A percentile compares a stretch with the other conserved stretches of the same genome.
Conservation (phyloP, 2,329 filamentous ascomycete species). For the Annulohypoxylon truncatum region DNA sequence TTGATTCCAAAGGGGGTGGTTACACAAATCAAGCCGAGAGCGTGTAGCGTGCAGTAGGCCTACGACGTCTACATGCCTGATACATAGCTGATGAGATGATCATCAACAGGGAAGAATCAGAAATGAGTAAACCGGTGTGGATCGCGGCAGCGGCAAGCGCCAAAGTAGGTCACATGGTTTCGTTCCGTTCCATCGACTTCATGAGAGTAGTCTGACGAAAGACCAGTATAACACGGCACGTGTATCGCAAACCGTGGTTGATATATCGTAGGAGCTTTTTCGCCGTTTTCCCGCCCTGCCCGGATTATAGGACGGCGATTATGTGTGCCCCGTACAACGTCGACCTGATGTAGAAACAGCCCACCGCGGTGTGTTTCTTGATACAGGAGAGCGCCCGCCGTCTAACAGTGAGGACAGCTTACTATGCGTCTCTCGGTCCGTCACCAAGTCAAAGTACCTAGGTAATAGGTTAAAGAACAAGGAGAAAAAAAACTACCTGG, state of each 20-base stretch:
- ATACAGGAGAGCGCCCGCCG: constrained; percentile 5
- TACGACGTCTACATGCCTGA: background rate
- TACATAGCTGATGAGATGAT: constrained; percentile 5
- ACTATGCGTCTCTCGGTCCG: constrained; percentile 38
- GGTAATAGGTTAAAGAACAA: background rate
- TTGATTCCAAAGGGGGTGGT: constrained; percentile 20
- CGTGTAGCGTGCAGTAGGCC: background rate
- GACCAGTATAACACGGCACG: constrained; percentile 1
- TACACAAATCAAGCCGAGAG: constrained; percentile 12
- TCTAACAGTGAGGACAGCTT: constrained; percentile 20
- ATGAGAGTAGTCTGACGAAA: constrained; percentile 16
- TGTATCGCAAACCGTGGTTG: background rate
- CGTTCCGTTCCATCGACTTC: constrained; percentile 22
- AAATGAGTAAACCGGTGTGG: constrained; percentile 5
- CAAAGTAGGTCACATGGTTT: constrained; percentile 24
- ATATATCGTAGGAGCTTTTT: constrained; percentile 1
- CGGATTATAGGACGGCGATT: background rate
- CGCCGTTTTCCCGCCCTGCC: background rate
- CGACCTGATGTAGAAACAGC: constrained; percentile 3
- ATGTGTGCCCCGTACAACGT: background rate
- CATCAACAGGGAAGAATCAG: background rate
- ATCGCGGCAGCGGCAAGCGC: constrained; percentile 18
- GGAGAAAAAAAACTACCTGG: background rate
- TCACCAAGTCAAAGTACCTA: background rate
- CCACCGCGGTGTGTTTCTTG: background rate